These are phyloP conservation scores for Somion occarium DNA, from an alignment of 1,284 basidiomycete genomes.

Conservation along the genomic window DNA sequence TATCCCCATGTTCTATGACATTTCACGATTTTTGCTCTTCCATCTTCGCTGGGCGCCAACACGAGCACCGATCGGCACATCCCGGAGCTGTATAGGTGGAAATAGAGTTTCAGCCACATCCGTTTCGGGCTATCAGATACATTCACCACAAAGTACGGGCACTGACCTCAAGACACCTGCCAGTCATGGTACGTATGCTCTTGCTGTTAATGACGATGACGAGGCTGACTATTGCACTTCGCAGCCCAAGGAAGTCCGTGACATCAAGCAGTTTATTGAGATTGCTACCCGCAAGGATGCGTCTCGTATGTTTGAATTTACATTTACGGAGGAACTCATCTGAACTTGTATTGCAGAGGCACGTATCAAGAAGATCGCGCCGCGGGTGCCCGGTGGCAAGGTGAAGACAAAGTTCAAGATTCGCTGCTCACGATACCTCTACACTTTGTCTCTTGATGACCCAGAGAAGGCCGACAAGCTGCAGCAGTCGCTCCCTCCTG, in stretches of 20 bases:
- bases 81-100: slow-evolving; percentile 5
- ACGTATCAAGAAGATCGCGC: slow-evolving; percentile 91
- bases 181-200: slow-evolving; percentile 23
- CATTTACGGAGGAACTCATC: not conserved
- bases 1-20: not conserved
- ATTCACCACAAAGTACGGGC: slow-evolving; percentile 2
- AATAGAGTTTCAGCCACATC: slow-evolving; percentile 4
- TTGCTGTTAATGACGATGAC: not conserved
- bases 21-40: slow-evolving; percentile 2
- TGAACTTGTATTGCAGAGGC: slow-evolving; percentile 54
- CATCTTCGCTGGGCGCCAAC: not conserved
- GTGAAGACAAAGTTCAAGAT: slow-evolving; percentile 98
- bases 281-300: slow-evolving; percentile 91
- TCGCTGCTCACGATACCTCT: slow-evolving; percentile 95
- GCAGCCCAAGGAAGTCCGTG: slow-evolving; percentile 95
- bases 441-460: slow-evolving; percentile 95
- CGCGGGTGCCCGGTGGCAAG: slow-evolving; percentile 67
- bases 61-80: not conserved
- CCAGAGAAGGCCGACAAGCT: slow-evolving; percentile 99
- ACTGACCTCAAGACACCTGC: slow-evolving; percentile 18
- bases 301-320: slow-evolving; percentile 48
- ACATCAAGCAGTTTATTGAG: slow-evolving; percentile 99
- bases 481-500: slow-evolving; percentile 92
- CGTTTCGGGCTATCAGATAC: not conserved
- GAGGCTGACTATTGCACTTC: not conserved